These are phyloP conservation scores for Ophiocordyceps camponoti-floridani DNA, from an alignment of 2,329 filamentous ascomycete genomes.

Conservation along the genomic window DNA sequence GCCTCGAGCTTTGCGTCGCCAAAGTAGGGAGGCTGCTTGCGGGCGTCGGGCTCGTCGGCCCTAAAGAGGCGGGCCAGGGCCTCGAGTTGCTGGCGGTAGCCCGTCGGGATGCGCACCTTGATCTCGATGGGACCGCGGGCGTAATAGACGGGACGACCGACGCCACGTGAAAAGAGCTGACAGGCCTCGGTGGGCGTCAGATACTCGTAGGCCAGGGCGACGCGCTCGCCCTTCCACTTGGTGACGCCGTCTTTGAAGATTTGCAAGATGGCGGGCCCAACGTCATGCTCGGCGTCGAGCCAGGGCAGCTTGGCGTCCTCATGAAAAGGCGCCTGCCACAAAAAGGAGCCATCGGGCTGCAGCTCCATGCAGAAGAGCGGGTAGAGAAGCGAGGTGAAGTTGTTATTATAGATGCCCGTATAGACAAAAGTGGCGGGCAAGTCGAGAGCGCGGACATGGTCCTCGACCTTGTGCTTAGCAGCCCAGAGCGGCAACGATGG, in stretches of 20 bases:
- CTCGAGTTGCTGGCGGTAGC: constrained; percentile 77
- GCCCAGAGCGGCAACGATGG: constrained; percentile 80
- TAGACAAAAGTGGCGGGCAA: constrained; percentile 87
- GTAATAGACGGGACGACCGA: constrained; percentile 65
- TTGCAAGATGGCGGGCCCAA: constrained; percentile 80
- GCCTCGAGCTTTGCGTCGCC: constrained; percentile 36
- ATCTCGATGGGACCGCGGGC: constrained; percentile 63
- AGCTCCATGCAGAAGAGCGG: constrained; percentile 93
- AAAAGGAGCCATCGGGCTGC: constrained; percentile 66
- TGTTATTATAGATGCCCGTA: constrained; percentile 97
- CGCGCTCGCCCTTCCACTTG: constrained; percentile 64
- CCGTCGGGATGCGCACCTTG: constrained; percentile 68
- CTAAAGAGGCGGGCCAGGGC: constrained; percentile 43
- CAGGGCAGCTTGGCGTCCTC: constrained; percentile 78
- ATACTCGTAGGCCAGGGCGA: constrained; percentile 81
- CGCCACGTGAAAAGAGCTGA: constrained; percentile 57
- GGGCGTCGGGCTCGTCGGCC: constrained; percentile 28
- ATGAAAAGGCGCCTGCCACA: constrained; percentile 89
- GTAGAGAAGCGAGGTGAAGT: constrained; percentile 85
- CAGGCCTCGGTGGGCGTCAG: constrained; percentile 73
- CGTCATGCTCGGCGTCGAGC: constrained; percentile 91
- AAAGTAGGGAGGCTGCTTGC: constrained; percentile 45
- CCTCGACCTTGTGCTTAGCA: constrained; percentile 81
- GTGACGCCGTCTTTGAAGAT: constrained; percentile 84
- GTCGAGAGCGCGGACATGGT: constrained; percentile 68